Evolutionary conservation across 139 green algal genomes (phyloP).

Genomic region (Chlorella vulgaris): DNA sequence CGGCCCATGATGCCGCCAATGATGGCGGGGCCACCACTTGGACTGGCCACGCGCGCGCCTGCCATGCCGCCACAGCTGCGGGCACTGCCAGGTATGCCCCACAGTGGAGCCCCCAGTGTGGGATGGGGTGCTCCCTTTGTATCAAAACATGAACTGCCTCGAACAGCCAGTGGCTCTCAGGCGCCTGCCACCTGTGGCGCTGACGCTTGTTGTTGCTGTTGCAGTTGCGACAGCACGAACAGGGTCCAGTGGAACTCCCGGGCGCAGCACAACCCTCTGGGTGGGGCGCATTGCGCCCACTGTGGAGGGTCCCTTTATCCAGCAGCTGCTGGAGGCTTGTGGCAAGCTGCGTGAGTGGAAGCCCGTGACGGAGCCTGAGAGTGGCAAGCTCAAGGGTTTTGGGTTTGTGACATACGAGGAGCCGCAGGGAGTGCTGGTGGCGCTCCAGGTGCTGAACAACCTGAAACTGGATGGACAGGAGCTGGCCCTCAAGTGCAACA

Average conservation of each 20-base stretch:
- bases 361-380: slow-evolving; percentile 78
- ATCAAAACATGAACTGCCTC: too few species aligned
- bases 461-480: slow-evolving; percentile 83
- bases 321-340: slow-evolving; percentile 82
- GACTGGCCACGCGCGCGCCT: too few species aligned
- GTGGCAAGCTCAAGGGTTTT: slow-evolving; percentile 82
- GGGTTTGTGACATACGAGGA: slow-evolving; percentile 91
- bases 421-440: slow-evolving; percentile 70
- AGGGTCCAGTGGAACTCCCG: neutral
- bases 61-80: too few species aligned
- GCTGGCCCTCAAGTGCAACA: slow-evolving; percentile 86
- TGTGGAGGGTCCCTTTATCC: slow-evolving; percentile 70
- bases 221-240: neutral
- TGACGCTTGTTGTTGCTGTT: too few species aligned
- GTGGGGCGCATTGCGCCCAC: slow-evolving; percentile 89
- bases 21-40: too few species aligned
- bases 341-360: slow-evolving; percentile 86
- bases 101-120: too few species aligned
- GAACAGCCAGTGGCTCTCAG: too few species aligned
- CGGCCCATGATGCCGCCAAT: too few species aligned
- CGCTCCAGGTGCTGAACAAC: slow-evolving; percentile 72
- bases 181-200: too few species aligned
- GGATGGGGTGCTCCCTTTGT: too few species aligned
- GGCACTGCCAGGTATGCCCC: too few species aligned
- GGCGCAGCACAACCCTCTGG: slow-evolving; percentile 77